Evolutionary conservation across 768 basidiomycete genomes (phyloP).

Genomic region (Trametes cubensis): DNA sequence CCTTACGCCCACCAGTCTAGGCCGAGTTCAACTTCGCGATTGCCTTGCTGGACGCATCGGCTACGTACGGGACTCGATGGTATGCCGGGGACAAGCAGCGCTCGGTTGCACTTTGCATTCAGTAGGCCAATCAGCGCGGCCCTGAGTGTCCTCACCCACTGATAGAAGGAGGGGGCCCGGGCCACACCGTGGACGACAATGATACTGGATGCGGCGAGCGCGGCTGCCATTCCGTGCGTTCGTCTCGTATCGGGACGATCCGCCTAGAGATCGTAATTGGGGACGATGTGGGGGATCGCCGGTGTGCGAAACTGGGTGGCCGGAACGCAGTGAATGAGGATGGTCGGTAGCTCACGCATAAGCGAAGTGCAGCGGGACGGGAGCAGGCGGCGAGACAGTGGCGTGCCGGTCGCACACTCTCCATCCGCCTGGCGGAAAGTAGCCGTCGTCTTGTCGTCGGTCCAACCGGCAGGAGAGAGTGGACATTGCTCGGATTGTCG

Average conservation of each 20-base stretch:
- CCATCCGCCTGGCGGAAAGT: background rate
- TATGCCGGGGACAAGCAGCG: background rate
- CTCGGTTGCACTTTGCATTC: background rate
- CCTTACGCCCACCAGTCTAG: background rate
- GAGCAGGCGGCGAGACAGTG: background rate
- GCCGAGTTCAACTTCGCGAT: background rate
- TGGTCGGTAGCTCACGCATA: background rate
- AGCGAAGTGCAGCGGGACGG: background rate
- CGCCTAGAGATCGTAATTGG: background rate
- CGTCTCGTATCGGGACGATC: slow-evolving; percentile 17
- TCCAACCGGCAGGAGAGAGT: background rate
- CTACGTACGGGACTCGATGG: background rate
- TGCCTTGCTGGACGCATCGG: background rate
- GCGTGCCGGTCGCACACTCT: background rate
- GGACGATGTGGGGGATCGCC: slow-evolving; percentile 21
- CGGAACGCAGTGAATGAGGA: background rate
- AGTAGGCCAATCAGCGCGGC: slow-evolving; percentile 21
- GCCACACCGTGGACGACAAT: slow-evolving; percentile 4
- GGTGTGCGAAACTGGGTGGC: slow-evolving; percentile 6
- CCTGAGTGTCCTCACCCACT: slow-evolving; percentile 13
- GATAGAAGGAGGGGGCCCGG: slow-evolving; percentile 14
- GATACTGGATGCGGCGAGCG: slow-evolving; percentile 10
- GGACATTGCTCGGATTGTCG: slow-evolving; percentile 19
- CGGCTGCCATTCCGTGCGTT: background rate
- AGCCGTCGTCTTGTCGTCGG: background rate